Percentiles rank a stretch among this genome's conserved stretches.
These are phyloP conservation scores for Amanita exitialis DNA, from an alignment of 768 basidiomycete genomes.

Conservation along the genomic window DNA sequence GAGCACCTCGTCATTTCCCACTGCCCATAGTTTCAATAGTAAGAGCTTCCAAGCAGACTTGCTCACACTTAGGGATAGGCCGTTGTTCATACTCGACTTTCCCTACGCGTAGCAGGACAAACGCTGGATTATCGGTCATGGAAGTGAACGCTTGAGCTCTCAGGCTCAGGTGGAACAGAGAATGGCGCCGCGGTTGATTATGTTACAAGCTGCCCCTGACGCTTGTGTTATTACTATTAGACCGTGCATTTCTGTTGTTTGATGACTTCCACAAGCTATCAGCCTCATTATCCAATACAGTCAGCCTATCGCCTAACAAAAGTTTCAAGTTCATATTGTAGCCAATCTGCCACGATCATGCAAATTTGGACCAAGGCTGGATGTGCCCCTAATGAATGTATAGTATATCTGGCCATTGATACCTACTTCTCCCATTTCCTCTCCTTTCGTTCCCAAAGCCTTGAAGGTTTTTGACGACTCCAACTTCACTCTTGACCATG, in stretches of 20 bases:
- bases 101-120: conserved; percentile 63
- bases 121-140: conserved; percentile 72
- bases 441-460: conserved; percentile 7
- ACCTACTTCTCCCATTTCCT: conserved; percentile 12
- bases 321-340: no score
- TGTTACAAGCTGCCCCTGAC: no score
- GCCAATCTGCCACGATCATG: background rate
- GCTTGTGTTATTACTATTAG: no score
- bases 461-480: conserved; percentile 9
- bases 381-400: background rate
- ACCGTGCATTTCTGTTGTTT: no score
- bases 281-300: no score
- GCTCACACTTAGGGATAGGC: conserved; percentile 62
- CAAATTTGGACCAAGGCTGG: background rate
- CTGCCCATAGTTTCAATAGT: conserved; percentile 22
- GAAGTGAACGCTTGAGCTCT: background rate
- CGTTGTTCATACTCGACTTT: conserved; percentile 64
- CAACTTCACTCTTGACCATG: conserved; percentile 21
- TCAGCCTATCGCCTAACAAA: no score
- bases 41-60: background rate
- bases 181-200: background rate
- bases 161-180: no score
- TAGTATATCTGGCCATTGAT: conserved; percentile 3
- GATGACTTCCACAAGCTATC: no score
- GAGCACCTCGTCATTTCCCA: conserved; percentile 69